A percentile compares a stretch with the other conserved stretches of the same genome.
phyloP scores from a whole-genome alignment of 345 rosid genomes.

The Laguncularia racemosa region DNA sequence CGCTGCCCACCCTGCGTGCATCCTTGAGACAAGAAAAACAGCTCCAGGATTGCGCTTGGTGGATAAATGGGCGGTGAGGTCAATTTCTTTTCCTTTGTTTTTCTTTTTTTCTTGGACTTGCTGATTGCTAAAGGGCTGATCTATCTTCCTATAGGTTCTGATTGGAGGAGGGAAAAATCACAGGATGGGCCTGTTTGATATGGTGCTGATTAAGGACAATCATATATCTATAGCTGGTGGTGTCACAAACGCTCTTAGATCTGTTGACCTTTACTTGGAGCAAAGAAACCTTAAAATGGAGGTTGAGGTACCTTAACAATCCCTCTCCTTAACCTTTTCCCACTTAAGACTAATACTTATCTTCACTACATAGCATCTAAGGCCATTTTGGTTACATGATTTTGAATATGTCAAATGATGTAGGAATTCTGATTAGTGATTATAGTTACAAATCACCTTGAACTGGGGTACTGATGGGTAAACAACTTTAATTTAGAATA shows the following conservation, averaged over 20 bases:
- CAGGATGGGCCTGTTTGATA: conserved; percentile 94
- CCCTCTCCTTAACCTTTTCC: conserved; percentile 3
- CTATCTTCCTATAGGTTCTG: conserved; percentile 51
- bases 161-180: conserved; percentile 96
- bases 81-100: conserved; percentile 16
- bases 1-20: conserved; percentile 79
- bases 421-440: too few species aligned
- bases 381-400: too few species aligned
- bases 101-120: conserved; percentile 8
- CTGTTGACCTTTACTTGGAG: conserved; percentile 62
- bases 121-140: conserved; percentile 16
- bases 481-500: too few species aligned
- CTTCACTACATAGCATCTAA: too few species aligned
- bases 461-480: too few species aligned
- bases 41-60: conserved; percentile 89
- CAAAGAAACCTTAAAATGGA: conserved; percentile 71
- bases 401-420: too few species aligned
- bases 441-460: too few species aligned
- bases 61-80: conserved; percentile 91
- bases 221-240: conserved; percentile 95
- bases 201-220: conserved; percentile 97
- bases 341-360: too few species aligned
- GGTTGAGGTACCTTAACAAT: conserved; percentile 62
- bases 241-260: conserved; percentile 60
- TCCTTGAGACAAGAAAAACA: conserved; percentile 91